These are phyloP conservation scores for Diaporthe ampelina DNA, from an alignment of 2,329 filamentous ascomycete species.

Conservation along the genomic window DNA sequence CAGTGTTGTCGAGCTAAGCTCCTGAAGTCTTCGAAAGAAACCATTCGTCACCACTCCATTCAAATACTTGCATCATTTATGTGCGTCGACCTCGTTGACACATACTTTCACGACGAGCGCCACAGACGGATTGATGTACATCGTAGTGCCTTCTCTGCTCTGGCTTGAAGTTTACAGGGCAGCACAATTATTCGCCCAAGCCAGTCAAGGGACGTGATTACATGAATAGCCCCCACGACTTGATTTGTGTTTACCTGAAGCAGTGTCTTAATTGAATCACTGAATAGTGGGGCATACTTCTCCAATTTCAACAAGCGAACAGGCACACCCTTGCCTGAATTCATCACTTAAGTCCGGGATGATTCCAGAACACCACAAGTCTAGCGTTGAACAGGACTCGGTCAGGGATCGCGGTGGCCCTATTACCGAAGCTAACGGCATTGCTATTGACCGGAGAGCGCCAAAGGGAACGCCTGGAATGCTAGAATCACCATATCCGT, in stretches of 20 bases:
- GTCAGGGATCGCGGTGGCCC: background rate
- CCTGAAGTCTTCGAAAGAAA: background rate
- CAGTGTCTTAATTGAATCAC: background rate
- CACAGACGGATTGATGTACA: background rate
- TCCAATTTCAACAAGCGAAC: background rate
- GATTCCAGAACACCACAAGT: background rate
- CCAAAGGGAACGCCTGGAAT: background rate
- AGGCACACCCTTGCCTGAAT: background rate
- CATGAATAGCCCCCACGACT: background rate
- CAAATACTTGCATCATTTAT: too few species aligned
- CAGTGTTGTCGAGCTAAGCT: background rate
- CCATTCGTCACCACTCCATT: background rate
- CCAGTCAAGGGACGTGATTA: background rate
- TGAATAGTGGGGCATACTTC: background rate
- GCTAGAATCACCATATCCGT: background rate
- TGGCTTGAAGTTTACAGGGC: background rate
- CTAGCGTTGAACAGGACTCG: background rate
- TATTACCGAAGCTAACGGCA: background rate
- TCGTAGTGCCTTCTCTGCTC: background rate
- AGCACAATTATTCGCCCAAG: background rate
- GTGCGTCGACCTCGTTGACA: too few species aligned
- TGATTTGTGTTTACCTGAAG: background rate
- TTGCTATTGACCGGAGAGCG: background rate
- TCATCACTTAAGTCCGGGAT: background rate
- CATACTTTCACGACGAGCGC: too few species aligned